A percentile compares a stretch with the other conserved stretches of the same genome.
phyloP scores from a whole-genome alignment of 2,329 filamentous ascomycete genomes.

The Leptographium galeiforme region DNA sequence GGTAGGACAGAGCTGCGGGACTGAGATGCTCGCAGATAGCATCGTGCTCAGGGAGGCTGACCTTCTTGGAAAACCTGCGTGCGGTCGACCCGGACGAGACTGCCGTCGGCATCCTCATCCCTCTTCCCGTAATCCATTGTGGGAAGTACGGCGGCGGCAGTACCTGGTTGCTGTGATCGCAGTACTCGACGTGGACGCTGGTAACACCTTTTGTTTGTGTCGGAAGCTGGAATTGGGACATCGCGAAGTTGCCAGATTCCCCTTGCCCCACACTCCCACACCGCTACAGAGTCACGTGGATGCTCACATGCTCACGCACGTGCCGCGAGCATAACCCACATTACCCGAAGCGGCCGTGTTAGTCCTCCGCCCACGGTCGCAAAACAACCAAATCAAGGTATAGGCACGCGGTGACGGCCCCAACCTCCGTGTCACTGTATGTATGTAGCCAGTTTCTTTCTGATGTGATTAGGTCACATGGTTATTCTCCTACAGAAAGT shows the following conservation, averaged over 20 bases:
- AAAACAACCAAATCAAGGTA: no score
- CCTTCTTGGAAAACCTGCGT: constrained; percentile 99
- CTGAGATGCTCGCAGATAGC: no score
- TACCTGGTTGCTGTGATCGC: not conserved
- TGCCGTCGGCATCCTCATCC: constrained; percentile 91
- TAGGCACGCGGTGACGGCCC: no score
- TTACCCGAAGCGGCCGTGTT: no score
- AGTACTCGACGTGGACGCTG: not conserved
- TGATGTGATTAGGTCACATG: no score
- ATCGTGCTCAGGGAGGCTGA: constrained; percentile 24
- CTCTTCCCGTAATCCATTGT: constrained; percentile 97
- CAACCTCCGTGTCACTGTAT: no score
- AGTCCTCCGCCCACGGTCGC: no score
- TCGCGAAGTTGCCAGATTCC: constrained; percentile 13
- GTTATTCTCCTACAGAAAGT: no score
- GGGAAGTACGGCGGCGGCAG: constrained; percentile 19
- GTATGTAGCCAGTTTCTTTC: no score
- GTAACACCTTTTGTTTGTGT: constrained; percentile 5
- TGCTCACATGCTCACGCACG: not conserved
- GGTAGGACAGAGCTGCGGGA: no score
- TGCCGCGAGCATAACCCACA: no score
- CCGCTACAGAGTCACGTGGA: not conserved
- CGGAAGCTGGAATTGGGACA: constrained; percentile 9
- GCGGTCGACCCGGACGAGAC: constrained; percentile 92
- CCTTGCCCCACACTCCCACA: constrained; percentile 10